phyloP scores from a whole-genome alignment of 2,329 filamentous ascomycete species.

The Stachybotrys chartarum region DNA sequence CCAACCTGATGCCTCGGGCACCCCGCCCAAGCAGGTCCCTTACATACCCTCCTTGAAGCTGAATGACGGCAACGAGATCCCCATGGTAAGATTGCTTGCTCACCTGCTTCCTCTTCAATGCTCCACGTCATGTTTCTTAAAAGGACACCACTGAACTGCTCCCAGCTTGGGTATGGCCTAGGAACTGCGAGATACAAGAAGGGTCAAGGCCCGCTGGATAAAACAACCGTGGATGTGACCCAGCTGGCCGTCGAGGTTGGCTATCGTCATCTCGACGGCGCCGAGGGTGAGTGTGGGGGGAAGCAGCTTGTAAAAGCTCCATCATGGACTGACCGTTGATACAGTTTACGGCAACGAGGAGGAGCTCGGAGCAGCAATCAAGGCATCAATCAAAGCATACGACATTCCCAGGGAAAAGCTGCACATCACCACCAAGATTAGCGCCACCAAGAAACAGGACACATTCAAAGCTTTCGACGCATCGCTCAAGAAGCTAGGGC shows the following conservation, averaged over 20 bases:
- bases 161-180: constrained; percentile 62
- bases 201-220: constrained; percentile 44
- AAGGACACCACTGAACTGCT: constrained; percentile 1
- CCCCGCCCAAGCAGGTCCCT: constrained; percentile 29
- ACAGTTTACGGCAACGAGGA: constrained; percentile 58
- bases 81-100: constrained; percentile 43
- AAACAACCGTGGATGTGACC: constrained; percentile 39
- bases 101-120: background rate
- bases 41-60: constrained; percentile 56
- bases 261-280: constrained; percentile 68
- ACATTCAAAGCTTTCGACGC: constrained; percentile 45
- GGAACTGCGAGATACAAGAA: constrained; percentile 60
- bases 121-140: background rate
- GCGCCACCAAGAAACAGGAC: constrained; percentile 28
- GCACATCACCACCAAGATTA: constrained; percentile 59
- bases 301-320: background rate
- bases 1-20: constrained; percentile 30
- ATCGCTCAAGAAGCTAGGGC: constrained; percentile 57
- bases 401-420: constrained; percentile 59
- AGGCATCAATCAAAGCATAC: constrained; percentile 52
- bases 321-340: background rate
- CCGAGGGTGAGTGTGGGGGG: constrained; percentile 45
- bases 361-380: constrained; percentile 67
- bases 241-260: constrained; percentile 62
- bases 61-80: constrained; percentile 67